Evolutionary conservation across 176 grass and related monocot species (phyloP).

Genomic region (Tillandsia fasciculata): DNA sequence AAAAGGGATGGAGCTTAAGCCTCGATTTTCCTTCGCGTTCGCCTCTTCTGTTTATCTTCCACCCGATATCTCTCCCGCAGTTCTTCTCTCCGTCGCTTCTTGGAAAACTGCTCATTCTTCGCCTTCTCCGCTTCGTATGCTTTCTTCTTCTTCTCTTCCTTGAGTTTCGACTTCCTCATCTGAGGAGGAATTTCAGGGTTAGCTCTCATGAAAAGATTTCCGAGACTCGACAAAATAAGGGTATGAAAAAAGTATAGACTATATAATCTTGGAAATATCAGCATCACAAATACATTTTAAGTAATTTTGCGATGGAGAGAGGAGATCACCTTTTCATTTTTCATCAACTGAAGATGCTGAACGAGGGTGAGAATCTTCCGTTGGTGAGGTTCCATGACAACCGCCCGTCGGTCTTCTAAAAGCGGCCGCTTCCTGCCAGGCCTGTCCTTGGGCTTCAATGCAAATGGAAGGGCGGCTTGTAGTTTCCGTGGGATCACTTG

Average conservation of each 20-base stretch:
- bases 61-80: constrained; percentile 64
- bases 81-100: constrained; percentile 77
- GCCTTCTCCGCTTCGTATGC: constrained; percentile 60
- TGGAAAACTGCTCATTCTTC: constrained; percentile 52
- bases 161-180: constrained; percentile 60
- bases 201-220: too few species aligned
- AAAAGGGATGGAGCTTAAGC: not conserved
- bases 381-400: constrained; percentile 58
- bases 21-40: constrained; percentile 31
- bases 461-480: constrained; percentile 68
- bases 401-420: constrained; percentile 38
- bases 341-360: constrained; percentile 48
- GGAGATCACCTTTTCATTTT: constrained; percentile 63
- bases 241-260: not conserved
- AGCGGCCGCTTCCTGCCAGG: constrained; percentile 27
- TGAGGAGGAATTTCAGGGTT: constrained; percentile 19
- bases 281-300: too few species aligned
- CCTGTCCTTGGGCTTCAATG: constrained; percentile 63
- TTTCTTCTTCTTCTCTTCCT: constrained; percentile 68
- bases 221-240: constrained; percentile 4
- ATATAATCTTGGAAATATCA: not conserved
- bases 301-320: not conserved
- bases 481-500: constrained; percentile 70
- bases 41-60: constrained; percentile 78
- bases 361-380: constrained; percentile 42